These are phyloP conservation scores for Backusella liffmaniae DNA, from an alignment of 192 early-diverging fungal genomes.

Conservation along the genomic window DNA sequence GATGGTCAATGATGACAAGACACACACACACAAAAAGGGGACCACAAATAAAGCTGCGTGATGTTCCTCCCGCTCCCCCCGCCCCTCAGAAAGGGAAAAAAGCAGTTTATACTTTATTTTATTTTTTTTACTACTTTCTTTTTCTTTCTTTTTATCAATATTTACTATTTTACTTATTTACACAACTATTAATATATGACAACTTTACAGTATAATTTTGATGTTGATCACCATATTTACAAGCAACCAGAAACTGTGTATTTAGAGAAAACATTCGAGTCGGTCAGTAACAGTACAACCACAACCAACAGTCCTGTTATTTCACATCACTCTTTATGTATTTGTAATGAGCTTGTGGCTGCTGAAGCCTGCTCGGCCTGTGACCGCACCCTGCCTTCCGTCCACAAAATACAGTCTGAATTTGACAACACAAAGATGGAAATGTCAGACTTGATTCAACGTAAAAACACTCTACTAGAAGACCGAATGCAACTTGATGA, in stretches of 20 bases:
- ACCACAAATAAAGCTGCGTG: constrained; percentile 1
- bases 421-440: not conserved
- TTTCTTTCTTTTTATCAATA: not conserved
- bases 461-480: not conserved
- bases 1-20: not conserved
- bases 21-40: not conserved
- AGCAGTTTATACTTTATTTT: not conserved
- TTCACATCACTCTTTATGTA: constrained; percentile 10
- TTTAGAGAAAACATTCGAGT: not conserved
- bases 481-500: constrained; percentile 47
- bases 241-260: not conserved
- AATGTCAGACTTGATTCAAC: not conserved
- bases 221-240: not conserved
- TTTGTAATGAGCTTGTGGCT: constrained; percentile 14
- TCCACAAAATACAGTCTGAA: constrained; percentile 4
- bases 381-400: not conserved
- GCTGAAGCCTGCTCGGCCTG: constrained; percentile 11
- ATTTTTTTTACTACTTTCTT: not conserved
- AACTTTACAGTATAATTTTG: constrained; percentile 4
- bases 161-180: not conserved
- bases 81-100: not conserved
- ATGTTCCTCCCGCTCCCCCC: not conserved
- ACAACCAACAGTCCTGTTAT: constrained; percentile 15
- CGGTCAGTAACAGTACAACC: not conserved
- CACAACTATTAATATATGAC: not conserved